Percentiles rank a stretch among this genome's conserved stretches.
phyloP scores from a whole-genome alignment of 345 rosid species.

The Melastoma malabathricum region DNA sequence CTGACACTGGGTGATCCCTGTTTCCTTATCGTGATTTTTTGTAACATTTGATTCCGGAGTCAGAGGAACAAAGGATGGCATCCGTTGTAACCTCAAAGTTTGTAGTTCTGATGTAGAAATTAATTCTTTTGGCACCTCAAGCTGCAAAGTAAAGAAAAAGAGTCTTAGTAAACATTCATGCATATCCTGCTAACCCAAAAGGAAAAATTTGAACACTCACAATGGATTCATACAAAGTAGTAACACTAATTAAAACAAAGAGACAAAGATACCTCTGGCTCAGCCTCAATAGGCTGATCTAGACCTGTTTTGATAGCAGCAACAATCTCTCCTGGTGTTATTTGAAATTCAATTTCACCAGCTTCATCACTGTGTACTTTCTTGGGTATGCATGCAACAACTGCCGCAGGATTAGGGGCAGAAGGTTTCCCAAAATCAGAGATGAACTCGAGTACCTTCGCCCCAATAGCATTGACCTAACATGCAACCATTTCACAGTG shows the following conservation, averaged over 20 bases:
- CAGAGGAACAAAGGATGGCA: slow-evolving; percentile 53
- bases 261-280: slow-evolving; percentile 66
- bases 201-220: slow-evolving; percentile 3
- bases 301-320: slow-evolving; percentile 67
- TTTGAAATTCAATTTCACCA: slow-evolving; percentile 81
- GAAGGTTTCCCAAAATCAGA: slow-evolving; percentile 89
- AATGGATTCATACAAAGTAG: slow-evolving; percentile 3
- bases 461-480: slow-evolving; percentile 89
- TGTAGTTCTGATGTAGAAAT: slow-evolving; percentile 53
- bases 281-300: slow-evolving; percentile 82
- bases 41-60: slow-evolving; percentile 29
- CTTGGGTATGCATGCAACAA: slow-evolving; percentile 95
- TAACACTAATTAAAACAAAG: slow-evolving; percentile 6
- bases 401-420: slow-evolving; percentile 92
- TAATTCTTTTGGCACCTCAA: slow-evolving; percentile 93
- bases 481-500: slow-evolving; percentile 6
- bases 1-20: slow-evolving; percentile 73
- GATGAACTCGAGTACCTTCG: slow-evolving; percentile 75
- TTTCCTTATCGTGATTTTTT: slow-evolving; percentile 67
- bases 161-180: too few species aligned
- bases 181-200: neutral
- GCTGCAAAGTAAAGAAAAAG: slow-evolving; percentile 30
- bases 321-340: slow-evolving; percentile 54
- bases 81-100: slow-evolving; percentile 47
- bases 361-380: slow-evolving; percentile 67